A percentile compares a stretch with the other conserved stretches of the same genome.
Evolutionary conservation across 345 rosid species (phyloP).

Genomic region (Linum trigynum): DNA sequence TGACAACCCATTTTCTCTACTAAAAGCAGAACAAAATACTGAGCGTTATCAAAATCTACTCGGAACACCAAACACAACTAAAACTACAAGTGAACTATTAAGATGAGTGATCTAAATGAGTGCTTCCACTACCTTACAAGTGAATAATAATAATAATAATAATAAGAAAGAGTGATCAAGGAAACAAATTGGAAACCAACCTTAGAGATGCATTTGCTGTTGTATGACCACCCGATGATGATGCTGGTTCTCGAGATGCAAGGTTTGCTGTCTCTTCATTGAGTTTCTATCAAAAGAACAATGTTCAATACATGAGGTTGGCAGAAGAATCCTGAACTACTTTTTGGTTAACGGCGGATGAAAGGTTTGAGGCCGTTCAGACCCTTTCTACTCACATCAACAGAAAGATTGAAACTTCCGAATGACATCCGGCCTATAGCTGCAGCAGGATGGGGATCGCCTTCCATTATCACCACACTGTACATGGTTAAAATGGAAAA

Average conservation of each 20-base stretch:
- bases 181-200: slow-evolving; percentile 21
- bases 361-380: slow-evolving; percentile 15
- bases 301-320: slow-evolving; percentile 19
- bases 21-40: not conserved
- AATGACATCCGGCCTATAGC: slow-evolving; percentile 87
- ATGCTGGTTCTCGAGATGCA: slow-evolving; percentile 20
- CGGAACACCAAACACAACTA: not conserved
- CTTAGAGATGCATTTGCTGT: slow-evolving; percentile 33
- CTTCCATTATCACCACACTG: slow-evolving; percentile 79
- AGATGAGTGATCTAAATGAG: not conserved
- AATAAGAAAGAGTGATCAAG: not conserved
- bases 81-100: not conserved
- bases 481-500: not conserved
- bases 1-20: slow-evolving; percentile 40
- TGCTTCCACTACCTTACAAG: not conserved
- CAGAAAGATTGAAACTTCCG: slow-evolving; percentile 78
- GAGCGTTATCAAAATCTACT: not conserved
- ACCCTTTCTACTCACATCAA: slow-evolving; percentile 60
- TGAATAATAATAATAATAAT: not conserved
- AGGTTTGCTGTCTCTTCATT: slow-evolving; percentile 41
- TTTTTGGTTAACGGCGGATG: slow-evolving; percentile 5
- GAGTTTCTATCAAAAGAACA: slow-evolving; percentile 55
- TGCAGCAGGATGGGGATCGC: slow-evolving; percentile 87
- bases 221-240: not conserved
- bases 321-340: slow-evolving; percentile 10